Base-by-base conservation (phyloP, 306 rosid genomes). In the Trichosanthes cucumerina region DNA sequence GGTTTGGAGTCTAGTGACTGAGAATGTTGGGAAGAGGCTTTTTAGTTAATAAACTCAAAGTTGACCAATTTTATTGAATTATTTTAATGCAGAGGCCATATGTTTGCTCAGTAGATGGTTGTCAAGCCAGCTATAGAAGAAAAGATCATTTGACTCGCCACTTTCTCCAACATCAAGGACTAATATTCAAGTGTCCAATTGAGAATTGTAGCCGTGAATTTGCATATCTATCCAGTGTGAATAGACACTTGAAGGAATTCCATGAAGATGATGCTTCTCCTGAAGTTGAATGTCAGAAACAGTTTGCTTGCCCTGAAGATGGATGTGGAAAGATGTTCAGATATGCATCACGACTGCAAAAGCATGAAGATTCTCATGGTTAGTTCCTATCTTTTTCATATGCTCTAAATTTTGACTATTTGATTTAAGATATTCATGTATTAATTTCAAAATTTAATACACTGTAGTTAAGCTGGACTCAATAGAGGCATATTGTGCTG, bases 71-170 rank as follows among this genome's bases (percentile, higher is more conserved):
- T 74, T 24, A 15, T 46, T 44, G 54, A 7, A 31, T 74, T 14
- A 1, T 75, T 82, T 83, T 79, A 68, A 75, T 83, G 47, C 96
- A 93, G 98, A 88, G 98, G 86, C 93, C 86, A 4, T 89, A 49
- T 80, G 56, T 77, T 43, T 90, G 98, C 78, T n/a, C 83, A 0
- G 77, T 94, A 23, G 86, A 87, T 68, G 94, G 85, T 80, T 94
- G 97, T 66, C 86, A 57, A n/a, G 85, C 93, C 18, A 87, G 90
- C 76, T 94, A 90, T 74, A 80, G 94, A 87, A 89, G 98, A 83
- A 89, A 90, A 83, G 98, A 94, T 83, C 98, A 94, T 81, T 83
- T 90, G 83, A 90, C 86, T 44, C 93, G 91, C 14, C 98, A 93
- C 79, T 85, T 83, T 85, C 86, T 88, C 66, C 88, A 75, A 59